Evolutionary conservation across 192 early-diverging fungal species (phyloP), one percentile per base, ranked within the genome.

Genomic region (Linnemannia schmuckeri): DNA sequence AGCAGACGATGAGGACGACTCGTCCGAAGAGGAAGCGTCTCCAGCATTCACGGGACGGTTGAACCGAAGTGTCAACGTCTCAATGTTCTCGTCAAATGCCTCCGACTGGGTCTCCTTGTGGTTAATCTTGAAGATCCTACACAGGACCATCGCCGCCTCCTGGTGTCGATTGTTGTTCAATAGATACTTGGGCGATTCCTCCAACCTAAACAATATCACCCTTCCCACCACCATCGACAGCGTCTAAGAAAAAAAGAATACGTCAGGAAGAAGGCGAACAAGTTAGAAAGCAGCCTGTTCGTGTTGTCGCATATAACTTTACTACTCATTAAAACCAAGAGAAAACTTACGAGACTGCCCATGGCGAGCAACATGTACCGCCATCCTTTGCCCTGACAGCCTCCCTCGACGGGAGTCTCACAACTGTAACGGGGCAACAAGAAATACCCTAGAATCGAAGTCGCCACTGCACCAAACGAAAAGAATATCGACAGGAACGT

Each of bases 401-500:
- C 81, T n/a, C 94, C 83, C 68, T 93, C 91, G 74, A 93, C 94
- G 7, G 30, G 80, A 38, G 30, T 20, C 1, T 93, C 93, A 68
- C 95, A 96, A 85, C 94, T 96, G 55, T 89, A 92, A 15, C 83
- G 83, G 13, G 96, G 96, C 55, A 97, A 55, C 10, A 97, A 77
- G 22, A 90, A 72, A 80, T 94, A 92, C 15, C 93, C 96, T 0
- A 95, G 57, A 2, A 93, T 54, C 0, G 95, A 95, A 10, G 95
- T 87, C 38, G 96, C 75, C 37, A 97, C 93, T 22, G 96, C 94
- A 5, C 96, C 97, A 70, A 95, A 88, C 2, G 97, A 96, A 73
- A 96, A 97, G 72, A 97, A 97, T 15, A 96, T 90, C 8, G 95
- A 96, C 77, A 97, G 90, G 63, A 97, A 91, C 0, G 96, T 97